Base-by-base conservation (phyloP, 352 stramenopile species). In the Elongisporangium anandrum region DNA sequence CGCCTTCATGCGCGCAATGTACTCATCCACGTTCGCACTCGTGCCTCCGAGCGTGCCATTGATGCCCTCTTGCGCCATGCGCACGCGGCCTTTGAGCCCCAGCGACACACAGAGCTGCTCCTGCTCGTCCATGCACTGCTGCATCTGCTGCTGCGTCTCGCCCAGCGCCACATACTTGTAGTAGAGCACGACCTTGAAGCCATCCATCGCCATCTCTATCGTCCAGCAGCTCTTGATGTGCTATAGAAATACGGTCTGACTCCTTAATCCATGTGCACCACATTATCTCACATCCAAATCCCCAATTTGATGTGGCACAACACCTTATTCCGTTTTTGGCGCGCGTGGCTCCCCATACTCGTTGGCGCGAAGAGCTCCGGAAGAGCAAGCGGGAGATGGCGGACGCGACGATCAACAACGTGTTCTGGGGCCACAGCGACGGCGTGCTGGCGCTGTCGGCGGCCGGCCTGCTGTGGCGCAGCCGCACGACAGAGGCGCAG, bases 391-490 rank as follows among this genome's bases (percentile, higher is more conserved):
- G 2, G 26, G 26, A 38, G 26, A 88, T 87, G 81, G 67, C 77
- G 50, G 83, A 92, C 64, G 76, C 80, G 71, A 92, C 79, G 59
- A 70, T 94, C 23, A 92, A 84, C 78, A 92, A 91, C 65, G 80
- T 92, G 54, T 94, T 88, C 69, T 93, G 82, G 85, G 85, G 85
- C 72, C 82, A 93, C 61, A 94, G 85, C 69, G 83, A 81, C 45
- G 85, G 85, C 57, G 82, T 92, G 45, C 62, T 94, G 48, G 81
- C 91, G 63, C 78, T 92, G 20, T 90, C 83, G 1, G 66, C 77
- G 16, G 87, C 83, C 0, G 85, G 82, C 2, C 66, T 94, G 7
- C 64, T 92, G 8, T 94, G 85, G 85, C 77, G 83, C 56, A 89
- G 76, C 50, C 81, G 81, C 29, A 70, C 78, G 54, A 94, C 85